Conservation (phyloP, 2,329 filamentous ascomycete genomes). For the Chrysoporthe austroafricana region DNA sequence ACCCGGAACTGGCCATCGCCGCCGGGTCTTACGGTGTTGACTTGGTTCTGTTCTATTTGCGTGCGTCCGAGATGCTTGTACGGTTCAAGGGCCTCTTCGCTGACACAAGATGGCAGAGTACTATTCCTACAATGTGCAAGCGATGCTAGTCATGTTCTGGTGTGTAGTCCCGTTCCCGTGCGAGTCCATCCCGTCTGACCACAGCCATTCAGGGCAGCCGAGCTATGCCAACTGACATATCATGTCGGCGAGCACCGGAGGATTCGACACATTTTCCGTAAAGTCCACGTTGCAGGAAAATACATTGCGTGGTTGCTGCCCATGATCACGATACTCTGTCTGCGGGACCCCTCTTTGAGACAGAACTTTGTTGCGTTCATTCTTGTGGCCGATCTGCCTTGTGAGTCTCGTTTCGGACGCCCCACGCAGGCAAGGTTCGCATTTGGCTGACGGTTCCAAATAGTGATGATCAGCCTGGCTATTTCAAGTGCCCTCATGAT, state of each 20-base stretch:
- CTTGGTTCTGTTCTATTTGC: constrained; percentile 35
- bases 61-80: constrained; percentile 29
- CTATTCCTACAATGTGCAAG: constrained; percentile 33
- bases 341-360: constrained; percentile 29
- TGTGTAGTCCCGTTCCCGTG: constrained; percentile 11
- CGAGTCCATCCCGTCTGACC: not conserved
- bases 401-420: constrained; percentile 25
- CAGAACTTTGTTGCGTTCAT: constrained; percentile 28
- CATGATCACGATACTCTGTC: constrained; percentile 30
- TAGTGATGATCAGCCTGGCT: constrained; percentile 34
- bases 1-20: constrained; percentile 32
- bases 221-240: constrained; percentile 19
- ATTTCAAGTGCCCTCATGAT: constrained; percentile 33
- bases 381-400: constrained; percentile 32
- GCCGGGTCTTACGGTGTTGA: constrained; percentile 34
- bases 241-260: constrained; percentile 31
- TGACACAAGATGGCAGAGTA: constrained; percentile 30
- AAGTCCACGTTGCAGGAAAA: constrained; percentile 32
- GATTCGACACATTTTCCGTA: constrained; percentile 27
- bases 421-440: fast-evolving
- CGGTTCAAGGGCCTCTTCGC: not conserved
- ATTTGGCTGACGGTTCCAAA: not conserved
- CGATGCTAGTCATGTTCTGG: constrained; percentile 35
- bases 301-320: constrained; percentile 31
- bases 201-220: constrained; percentile 10